These are phyloP conservation scores for Cardamine chenopodiifolia DNA, from an alignment of 345 rosid species.

Conservation along the genomic window DNA sequence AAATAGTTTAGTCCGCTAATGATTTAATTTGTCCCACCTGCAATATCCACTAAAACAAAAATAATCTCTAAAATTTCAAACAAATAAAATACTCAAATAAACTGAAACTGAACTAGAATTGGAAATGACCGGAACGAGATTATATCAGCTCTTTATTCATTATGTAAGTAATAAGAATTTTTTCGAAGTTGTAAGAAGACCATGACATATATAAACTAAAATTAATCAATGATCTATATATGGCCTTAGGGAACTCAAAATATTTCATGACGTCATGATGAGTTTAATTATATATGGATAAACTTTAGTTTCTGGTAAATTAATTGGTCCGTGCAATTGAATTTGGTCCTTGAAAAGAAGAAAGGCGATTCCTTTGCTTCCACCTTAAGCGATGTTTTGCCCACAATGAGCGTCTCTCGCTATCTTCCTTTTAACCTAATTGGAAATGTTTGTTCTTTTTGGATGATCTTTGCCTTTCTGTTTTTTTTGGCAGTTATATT, in stretches of 20 bases:
- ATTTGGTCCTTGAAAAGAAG: slow-evolving; percentile 49
- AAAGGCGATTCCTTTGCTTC: slow-evolving; percentile 57
- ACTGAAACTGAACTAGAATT: neutral
- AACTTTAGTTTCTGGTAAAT: neutral
- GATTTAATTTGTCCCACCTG: neutral
- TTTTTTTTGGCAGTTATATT: neutral
- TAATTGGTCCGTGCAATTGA: slow-evolving; percentile 48
- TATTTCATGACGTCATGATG: neutral
- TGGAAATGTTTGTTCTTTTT: slow-evolving; percentile 39
- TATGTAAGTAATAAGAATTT: neutral
- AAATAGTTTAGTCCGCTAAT: too few relatives aligned
- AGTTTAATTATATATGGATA: neutral
- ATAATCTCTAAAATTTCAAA: neutral
- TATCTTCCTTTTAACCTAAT: slow-evolving; percentile 48
- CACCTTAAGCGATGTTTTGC: slow-evolving; percentile 64
- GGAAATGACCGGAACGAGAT: neutral
- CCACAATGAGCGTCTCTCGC: slow-evolving; percentile 48
- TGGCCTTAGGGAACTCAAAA: neutral
- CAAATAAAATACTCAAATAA: neutral
- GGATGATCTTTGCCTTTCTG: slow-evolving; percentile 30
- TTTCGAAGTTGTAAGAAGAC: too few relatives aligned
- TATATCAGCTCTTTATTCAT: neutral
- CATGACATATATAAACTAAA: too few relatives aligned
- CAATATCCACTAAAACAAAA: too few relatives aligned
- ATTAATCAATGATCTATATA: too few relatives aligned